Conservation (phyloP, 441 rosid genomes). For the Jatropha podagrica region DNA sequence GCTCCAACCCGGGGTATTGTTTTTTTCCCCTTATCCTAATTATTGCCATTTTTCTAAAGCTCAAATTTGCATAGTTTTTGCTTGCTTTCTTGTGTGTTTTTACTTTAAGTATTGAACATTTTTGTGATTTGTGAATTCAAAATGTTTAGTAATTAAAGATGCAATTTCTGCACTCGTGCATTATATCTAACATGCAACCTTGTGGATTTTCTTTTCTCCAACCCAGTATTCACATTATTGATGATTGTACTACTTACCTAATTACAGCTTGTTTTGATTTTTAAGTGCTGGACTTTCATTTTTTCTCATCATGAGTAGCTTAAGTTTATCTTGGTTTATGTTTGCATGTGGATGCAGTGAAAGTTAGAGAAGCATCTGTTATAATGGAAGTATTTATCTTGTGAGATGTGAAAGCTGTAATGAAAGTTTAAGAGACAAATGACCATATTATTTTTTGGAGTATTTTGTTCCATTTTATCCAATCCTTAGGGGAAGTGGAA, state of each 20-base stretch:
- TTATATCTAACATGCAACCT: not conserved
- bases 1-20: constrained; percentile 60
- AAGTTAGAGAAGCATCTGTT: not conserved
- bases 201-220: not conserved
- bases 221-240: not conserved
- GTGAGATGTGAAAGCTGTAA: not conserved
- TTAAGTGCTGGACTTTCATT: not conserved
- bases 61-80: not conserved
- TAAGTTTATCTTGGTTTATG: not conserved
- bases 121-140: not conserved
- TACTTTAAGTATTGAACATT: not conserved
- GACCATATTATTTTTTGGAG: not conserved
- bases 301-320: not conserved
- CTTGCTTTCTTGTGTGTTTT: not conserved
- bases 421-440: not conserved
- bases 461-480: not conserved
- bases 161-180: not conserved
- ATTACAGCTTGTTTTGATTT: not conserved
- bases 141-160: not conserved
- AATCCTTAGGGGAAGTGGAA: not conserved
- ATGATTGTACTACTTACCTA: not conserved
- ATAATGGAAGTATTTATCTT: not conserved
- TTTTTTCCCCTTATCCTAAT: constrained; percentile 17
- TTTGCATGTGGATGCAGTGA: not conserved
- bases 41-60: constrained; percentile 13